phyloP scores from a whole-genome alignment of 495 filamentous ascomycete genomes.

The Cryomyces minteri region DNA sequence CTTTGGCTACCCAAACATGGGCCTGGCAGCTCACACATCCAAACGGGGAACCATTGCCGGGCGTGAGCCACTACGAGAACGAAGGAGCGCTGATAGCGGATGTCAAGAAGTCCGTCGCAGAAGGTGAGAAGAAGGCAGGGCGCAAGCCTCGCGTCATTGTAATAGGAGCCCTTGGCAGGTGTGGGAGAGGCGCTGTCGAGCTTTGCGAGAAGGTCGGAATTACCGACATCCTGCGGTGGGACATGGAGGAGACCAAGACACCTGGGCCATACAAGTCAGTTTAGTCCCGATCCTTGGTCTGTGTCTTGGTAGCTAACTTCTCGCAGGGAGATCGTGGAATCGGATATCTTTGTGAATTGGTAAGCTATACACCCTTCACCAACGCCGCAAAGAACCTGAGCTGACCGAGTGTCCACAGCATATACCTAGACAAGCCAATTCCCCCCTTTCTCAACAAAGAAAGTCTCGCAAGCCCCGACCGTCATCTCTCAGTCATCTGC shows the following conservation, averaged over 20 bases:
- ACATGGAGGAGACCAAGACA: constrained; percentile 62
- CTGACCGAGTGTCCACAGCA: no score
- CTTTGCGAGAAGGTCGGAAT: neutral
- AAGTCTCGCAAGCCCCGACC: constrained; percentile 44
- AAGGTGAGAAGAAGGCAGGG: constrained; percentile 35
- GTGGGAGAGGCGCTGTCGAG: constrained; percentile 54
- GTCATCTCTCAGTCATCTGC: constrained; percentile 70
- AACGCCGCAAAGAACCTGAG: no score
- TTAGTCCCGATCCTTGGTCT: no score
- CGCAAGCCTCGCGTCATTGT: constrained; percentile 34
- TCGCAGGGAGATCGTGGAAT: neutral
- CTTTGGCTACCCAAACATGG: constrained; percentile 72
- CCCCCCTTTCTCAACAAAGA: constrained; percentile 56
- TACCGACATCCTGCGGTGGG: constrained; percentile 64
- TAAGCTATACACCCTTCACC: no score
- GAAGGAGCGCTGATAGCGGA: constrained; percentile 53
- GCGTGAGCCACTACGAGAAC: constrained; percentile 50
- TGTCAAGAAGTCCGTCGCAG: constrained; percentile 47
- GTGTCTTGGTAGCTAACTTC: no score
- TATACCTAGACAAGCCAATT: constrained; percentile 18
- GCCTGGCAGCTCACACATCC: constrained; percentile 66
- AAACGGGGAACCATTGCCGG: constrained; percentile 40
- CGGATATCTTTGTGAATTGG: constrained; percentile 3
- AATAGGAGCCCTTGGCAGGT: constrained; percentile 61
- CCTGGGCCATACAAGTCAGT: no score